Evolutionary conservation across 495 filamentous ascomycete genomes (phyloP).

Genomic region (Jackrogersella minutella): DNA sequence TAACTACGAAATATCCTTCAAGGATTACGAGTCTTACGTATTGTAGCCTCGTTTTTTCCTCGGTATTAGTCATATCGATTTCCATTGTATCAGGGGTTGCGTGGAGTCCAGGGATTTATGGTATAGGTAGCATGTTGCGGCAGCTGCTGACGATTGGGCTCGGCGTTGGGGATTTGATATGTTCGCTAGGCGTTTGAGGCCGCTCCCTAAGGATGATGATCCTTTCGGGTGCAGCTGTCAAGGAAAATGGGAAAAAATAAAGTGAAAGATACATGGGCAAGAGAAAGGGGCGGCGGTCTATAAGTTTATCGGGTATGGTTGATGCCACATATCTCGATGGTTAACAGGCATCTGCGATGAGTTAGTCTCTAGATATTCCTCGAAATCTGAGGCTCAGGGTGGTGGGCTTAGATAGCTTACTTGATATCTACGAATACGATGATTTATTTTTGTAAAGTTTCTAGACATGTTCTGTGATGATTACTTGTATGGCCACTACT

Average conservation of each 20-base stretch:
- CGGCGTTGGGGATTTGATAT: constrained; percentile 1
- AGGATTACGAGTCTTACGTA: neutral
- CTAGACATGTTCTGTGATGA: too few species aligned
- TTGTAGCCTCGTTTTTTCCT: neutral
- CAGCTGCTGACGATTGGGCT: neutral
- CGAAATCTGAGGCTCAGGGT: neutral
- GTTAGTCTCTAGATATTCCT: neutral
- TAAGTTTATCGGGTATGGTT: neutral
- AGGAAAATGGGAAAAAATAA: neutral
- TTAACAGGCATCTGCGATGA: constrained; percentile 1
- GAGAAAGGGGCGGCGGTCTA: neutral
- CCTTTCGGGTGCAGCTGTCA: neutral
- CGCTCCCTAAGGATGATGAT: neutral
- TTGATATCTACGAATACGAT: constrained; percentile 5
- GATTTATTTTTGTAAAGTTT: constrained; percentile 2
- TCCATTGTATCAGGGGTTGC: neutral
- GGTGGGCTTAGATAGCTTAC: constrained; percentile 14
- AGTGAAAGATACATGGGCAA: neutral
- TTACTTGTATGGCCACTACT: too few species aligned
- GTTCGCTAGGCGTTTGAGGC: neutral
- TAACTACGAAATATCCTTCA: neutral
- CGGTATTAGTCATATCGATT: neutral
- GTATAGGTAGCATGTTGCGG: neutral
- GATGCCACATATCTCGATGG: neutral
- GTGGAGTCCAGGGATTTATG: neutral